These are phyloP conservation scores for Russula earlei DNA, from an alignment of 768 basidiomycete species.

Conservation along the genomic window DNA sequence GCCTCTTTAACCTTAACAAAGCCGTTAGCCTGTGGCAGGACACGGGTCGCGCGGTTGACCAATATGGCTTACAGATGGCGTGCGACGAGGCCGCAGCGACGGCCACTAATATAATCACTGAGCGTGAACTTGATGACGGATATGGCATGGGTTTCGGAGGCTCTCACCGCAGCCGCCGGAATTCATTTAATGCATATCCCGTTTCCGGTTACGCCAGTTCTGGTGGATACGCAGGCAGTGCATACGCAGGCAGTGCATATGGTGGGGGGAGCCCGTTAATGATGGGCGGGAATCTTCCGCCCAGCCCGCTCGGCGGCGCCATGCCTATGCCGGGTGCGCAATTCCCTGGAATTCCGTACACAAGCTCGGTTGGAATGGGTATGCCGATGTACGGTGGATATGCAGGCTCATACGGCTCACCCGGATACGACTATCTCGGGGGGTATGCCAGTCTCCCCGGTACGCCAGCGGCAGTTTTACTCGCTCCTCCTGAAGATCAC, in stretches of 20 bases:
- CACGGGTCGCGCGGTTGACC: slow-evolving; percentile 31
- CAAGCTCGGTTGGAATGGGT: neutral
- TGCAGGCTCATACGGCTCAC: neutral
- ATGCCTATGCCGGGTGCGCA: slow-evolving; percentile 5
- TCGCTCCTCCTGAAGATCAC: neutral
- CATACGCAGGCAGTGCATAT: neutral
- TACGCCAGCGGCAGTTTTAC: neutral
- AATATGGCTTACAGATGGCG: slow-evolving; percentile 10
- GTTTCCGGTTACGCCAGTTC: neutral
- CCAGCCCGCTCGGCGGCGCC: neutral
- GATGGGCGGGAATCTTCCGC: neutral
- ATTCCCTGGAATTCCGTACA: neutral
- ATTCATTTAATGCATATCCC: slow-evolving; percentile 5
- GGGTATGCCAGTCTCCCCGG: neutral
- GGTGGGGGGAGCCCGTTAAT: neutral
- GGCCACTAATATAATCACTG: slow-evolving; percentile 1
- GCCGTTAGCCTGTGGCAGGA: slow-evolving; percentile 50
- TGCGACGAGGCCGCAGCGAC: slow-evolving; percentile 17
- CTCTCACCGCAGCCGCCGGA: slow-evolving; percentile 8
- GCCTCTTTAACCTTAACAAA: too few relatives aligned
- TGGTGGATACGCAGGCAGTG: neutral
- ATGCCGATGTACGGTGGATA: slow-evolving; percentile 6
- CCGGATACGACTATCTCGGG: slow-evolving; percentile 3
- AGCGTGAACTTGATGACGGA: slow-evolving; percentile 5
- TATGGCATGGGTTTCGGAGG: slow-evolving; percentile 3